Base-by-base conservation (phyloP, 129 eudicot species). In the Logfia minima region DNA sequence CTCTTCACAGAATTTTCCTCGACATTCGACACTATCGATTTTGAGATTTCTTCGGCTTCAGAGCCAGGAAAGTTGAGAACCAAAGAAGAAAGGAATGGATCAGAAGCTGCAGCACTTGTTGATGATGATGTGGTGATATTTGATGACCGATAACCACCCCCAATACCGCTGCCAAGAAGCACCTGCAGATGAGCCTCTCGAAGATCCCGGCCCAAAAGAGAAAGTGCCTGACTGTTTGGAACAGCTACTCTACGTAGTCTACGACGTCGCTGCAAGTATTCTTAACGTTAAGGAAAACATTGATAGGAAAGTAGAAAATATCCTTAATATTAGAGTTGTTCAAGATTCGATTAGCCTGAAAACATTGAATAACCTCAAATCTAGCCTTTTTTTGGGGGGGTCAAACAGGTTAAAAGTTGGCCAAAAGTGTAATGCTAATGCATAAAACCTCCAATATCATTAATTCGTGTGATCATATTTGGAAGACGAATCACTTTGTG, bases 171-270 rank as follows among this genome's bases (percentile, higher is more conserved):
- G 32, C 98, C 97, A 31, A 93, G 85, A 86, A 93, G 97, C 81
- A 86, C 90, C 82, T 89, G 97, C 67, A 90, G 82, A 72, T 93
- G 98, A 74, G 98, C 97, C 83, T 93, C 98, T 24, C 98, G 85
- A 65, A 93, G 91, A 80, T 93, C 98, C 75, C 91, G 80, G 9
- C 98, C 96, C 58, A 93, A 80, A 62, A 93, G 84, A 62, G 97
- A 93, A 68, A 93, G 87, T 2, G 94, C 88, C 81, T 88, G 98
- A 82, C 91, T 90, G 77, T 81, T 89, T 7, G 95, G 92, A 69
- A 87, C 63, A 0, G 87, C 88, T 72, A 87, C 96, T 80, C 96
- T 87, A 32, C 96, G 96, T 71, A 89, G 81, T 75, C 96, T 84
- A 55, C 95, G 86, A 18, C 91, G 95, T 59, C 96, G 75, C 86